Percentiles rank a stretch among this genome's conserved stretches.
phyloP scores from a whole-genome alignment of 345 rosid species.

The Stellera chamaejasme region DNA sequence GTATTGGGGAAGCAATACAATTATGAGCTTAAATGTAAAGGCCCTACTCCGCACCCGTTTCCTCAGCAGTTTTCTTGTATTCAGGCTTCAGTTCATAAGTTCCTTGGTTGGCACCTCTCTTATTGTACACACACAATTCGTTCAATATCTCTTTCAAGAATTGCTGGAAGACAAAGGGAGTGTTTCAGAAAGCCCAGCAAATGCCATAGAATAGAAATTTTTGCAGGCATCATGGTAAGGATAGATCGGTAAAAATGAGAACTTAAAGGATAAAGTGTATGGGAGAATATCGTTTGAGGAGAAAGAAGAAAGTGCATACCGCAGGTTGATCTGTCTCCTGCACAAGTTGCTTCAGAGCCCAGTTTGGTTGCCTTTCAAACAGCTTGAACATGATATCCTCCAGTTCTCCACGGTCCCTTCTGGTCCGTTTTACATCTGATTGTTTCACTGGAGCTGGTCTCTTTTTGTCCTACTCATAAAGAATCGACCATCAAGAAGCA shows the following conservation, averaged over 20 bases:
- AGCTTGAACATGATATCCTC: constrained; percentile 92
- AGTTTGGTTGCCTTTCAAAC: constrained; percentile 82
- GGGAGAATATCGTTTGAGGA: not conserved
- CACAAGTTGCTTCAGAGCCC: constrained; percentile 86
- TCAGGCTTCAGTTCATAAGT: constrained; percentile 91
- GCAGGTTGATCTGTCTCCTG: constrained; percentile 94
- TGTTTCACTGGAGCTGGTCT: constrained; percentile 58
- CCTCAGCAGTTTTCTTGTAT: constrained; percentile 73
- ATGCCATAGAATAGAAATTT: too few species aligned
- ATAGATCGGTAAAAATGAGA: too few species aligned
- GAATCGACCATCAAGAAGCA: not conserved
- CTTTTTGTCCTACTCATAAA: constrained; percentile 67
- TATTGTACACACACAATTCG: constrained; percentile 83
- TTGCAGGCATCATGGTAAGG: too few species aligned
- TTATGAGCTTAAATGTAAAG: too few species aligned
- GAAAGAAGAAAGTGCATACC: constrained; percentile 20
- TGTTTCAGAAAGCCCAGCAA: too few species aligned
- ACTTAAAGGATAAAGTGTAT: too few species aligned
- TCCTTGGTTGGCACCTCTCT: constrained; percentile 84
- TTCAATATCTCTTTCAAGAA: constrained; percentile 82
- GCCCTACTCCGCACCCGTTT: constrained; percentile 39
- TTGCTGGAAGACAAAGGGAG: constrained; percentile 33
- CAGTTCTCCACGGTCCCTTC: constrained; percentile 86
- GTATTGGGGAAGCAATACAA: too few species aligned
- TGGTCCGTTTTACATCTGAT: constrained; percentile 68